phyloP scores from a whole-genome alignment of 2,329 filamentous ascomycete genomes.

The Fusarium avenaceum region DNA sequence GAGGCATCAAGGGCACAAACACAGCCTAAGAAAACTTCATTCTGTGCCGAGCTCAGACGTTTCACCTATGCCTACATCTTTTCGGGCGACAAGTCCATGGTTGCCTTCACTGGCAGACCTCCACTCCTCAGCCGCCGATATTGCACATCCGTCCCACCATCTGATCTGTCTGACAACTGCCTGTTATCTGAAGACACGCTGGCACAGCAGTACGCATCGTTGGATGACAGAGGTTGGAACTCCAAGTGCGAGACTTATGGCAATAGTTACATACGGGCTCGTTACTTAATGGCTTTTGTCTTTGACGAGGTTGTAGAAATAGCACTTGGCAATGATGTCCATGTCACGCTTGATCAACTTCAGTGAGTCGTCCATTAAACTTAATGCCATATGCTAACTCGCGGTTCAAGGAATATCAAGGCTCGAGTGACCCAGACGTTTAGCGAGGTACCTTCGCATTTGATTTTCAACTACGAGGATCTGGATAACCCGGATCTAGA shows the following conservation, averaged over 20 bases:
- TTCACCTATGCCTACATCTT: slow-evolving; percentile 56
- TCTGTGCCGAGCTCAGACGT: slow-evolving; percentile 53
- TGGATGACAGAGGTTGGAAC: slow-evolving; percentile 69
- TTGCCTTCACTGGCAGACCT: slow-evolving; percentile 68
- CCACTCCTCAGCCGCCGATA: slow-evolving; percentile 67
- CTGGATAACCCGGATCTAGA: slow-evolving; percentile 53
- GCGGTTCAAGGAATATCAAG: slow-evolving; percentile 54
- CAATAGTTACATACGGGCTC: slow-evolving; percentile 62
- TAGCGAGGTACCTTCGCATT: slow-evolving; percentile 55
- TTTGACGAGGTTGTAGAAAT: slow-evolving; percentile 73
- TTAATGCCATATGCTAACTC: slow-evolving; percentile 15
- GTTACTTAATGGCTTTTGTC: slow-evolving; percentile 62
- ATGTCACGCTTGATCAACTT: slow-evolving; percentile 39
- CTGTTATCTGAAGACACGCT: slow-evolving; percentile 59
- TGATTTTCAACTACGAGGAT: slow-evolving; percentile 57
- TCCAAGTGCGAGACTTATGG: slow-evolving; percentile 58
- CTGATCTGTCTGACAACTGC: slow-evolving; percentile 67
- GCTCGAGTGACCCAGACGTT: slow-evolving; percentile 51
- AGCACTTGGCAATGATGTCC: slow-evolving; percentile 58
- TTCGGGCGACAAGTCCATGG: slow-evolving; percentile 63
- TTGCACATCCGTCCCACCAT: slow-evolving; percentile 64
- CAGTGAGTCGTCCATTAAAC: slow-evolving; percentile 30
- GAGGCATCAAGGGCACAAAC: slow-evolving; percentile 16
- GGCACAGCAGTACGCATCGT: slow-evolving; percentile 29
- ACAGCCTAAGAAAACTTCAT: slow-evolving; percentile 42